Base-by-base conservation (phyloP, 192 early-diverging fungal species). In the Coemansia sp. region DNA sequence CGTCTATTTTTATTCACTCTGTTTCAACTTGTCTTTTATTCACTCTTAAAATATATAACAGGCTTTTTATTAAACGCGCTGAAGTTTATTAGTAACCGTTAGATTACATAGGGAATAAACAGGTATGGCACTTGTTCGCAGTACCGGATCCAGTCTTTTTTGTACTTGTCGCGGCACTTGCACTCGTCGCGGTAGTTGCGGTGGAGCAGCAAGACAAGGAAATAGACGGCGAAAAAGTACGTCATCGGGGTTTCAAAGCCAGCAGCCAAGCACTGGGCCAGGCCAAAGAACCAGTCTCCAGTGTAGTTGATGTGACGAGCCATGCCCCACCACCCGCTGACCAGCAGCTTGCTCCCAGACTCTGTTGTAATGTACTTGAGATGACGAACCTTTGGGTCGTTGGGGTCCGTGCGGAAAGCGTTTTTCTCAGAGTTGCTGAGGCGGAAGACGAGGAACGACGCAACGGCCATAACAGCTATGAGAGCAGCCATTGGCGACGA, bases 251-350 rank as follows among this genome's bases (percentile, higher is more conserved):
- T 83, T 22, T 61, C 75, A 62, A 94, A 92, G 32, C 94, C 93
- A 51, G 89, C 89, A 11, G 94, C 89, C 50, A 98, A 66, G 66
- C 92, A 96, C 90, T 93, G 95, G 11, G 94, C 85, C 27, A 96
- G 75, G 4, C 88, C 86, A 87, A 91, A 94, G 24, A 97, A 66
- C 94, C 94, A 98, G 83, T 98, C 96, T 41, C 94, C 92, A 18
- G 88, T 83, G 77, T 98, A 98, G 74, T 98, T 98, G 70, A 97
- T 90, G 53, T 98, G 92, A 39, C 96, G 86, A 12, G 96, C 89
- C 59, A 85, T 71, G 4, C 95, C 95, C 96, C 96, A 98, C 96
- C 95, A 98, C 19, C 96, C 93, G 57, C 81, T 86, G 60, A 87
- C 82, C 45, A 98, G 78, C 54, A 98, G 83, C 57, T 83, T 85